Conservation (phyloP, 441 rosid species). For the Oxalis stricta region DNA sequence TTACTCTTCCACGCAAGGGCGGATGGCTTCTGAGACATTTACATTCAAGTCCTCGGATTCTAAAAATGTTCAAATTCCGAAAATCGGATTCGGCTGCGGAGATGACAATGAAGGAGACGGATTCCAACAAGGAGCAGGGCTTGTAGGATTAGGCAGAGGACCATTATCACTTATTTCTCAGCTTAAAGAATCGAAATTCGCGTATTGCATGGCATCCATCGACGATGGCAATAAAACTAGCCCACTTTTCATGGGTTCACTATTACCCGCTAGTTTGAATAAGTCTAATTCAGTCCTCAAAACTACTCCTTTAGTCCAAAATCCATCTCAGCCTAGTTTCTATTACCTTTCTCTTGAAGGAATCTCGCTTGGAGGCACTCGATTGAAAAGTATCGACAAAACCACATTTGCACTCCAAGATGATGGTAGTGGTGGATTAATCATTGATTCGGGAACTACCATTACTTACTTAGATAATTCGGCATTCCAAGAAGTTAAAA, state of each 20-base stretch:
- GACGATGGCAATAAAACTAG: conserved; percentile 31
- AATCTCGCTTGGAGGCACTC: conserved; percentile 37
- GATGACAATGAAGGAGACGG: conserved; percentile 70
- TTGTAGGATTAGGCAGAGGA: conserved; percentile 83
- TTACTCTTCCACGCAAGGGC: conserved; percentile 72
- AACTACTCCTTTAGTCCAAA: conserved; percentile 34
- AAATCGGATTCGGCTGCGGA: conserved; percentile 79
- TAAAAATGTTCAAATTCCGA: conserved; percentile 20
- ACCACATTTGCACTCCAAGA: conserved; percentile 36
- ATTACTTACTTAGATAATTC: conserved; percentile 38
- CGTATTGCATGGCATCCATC: conserved; percentile 46
- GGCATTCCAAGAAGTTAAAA: conserved; percentile 29
- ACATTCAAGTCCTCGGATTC: conserved; percentile 31
- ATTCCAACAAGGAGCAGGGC: conserved; percentile 68
- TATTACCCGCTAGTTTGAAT: conserved; percentile 18
- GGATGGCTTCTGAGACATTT: conserved; percentile 53
- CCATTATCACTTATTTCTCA: conserved; percentile 53
- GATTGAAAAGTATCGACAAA: conserved; percentile 29
- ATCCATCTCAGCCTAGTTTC: conserved; percentile 42
- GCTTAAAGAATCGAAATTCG: conserved; percentile 35
- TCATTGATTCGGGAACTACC: conserved; percentile 66
- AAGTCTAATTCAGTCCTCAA: conserved; percentile 4
- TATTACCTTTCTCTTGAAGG: conserved; percentile 58
- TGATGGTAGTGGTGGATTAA: conserved; percentile 53
- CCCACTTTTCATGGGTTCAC: conserved; percentile 39